Percentiles rank a stretch among this genome's conserved stretches.
Evolutionary conservation across 2,329 filamentous ascomycete genomes (phyloP).

Genomic region (Colletotrichum noveboracense): DNA sequence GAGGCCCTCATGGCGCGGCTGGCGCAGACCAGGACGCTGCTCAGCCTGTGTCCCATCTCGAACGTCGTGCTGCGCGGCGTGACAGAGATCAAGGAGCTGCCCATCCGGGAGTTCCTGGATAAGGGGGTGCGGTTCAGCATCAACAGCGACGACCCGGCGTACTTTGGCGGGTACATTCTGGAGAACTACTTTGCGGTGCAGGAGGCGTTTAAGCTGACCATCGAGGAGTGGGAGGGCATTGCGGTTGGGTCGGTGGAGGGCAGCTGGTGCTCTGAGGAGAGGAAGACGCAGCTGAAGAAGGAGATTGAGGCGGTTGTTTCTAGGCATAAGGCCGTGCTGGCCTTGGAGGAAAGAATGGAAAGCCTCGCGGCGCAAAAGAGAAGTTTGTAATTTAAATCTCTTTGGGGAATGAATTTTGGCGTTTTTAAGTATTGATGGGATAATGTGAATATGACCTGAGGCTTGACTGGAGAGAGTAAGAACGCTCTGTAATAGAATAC

Average conservation of each 20-base stretch:
- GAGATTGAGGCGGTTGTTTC: constrained; percentile 40
- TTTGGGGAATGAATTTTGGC: not conserved
- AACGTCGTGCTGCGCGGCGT: constrained; percentile 36
- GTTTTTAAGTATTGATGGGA: not conserved
- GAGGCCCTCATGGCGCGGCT: constrained; percentile 62
- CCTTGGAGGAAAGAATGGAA: not conserved
- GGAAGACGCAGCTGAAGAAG: constrained; percentile 64
- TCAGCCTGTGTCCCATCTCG: constrained; percentile 18
- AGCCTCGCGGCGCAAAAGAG: not conserved
- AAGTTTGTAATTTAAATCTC: fast-evolving
- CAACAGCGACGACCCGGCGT: constrained; percentile 77
- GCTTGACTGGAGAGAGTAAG: fast-evolving
- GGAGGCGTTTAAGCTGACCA: constrained; percentile 67
- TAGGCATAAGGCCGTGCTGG: not conserved
- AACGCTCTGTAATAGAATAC: fast-evolving
- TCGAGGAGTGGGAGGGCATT: constrained; percentile 72
- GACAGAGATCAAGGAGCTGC: constrained; percentile 39
- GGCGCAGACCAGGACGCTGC: constrained; percentile 59
- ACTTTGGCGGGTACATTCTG: constrained; percentile 77
- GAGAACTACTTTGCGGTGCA: constrained; percentile 81
- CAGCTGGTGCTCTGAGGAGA: constrained; percentile 65
- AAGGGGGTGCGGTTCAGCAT: constrained; percentile 71
- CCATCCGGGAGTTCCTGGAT: constrained; percentile 68
- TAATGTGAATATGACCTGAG: fast-evolving
- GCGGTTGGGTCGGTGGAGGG: constrained; percentile 66